Evolutionary conservation across 1,284 basidiomycete species (phyloP), one percentile per base, ranked within the genome.

Genomic region (Apiotrichum laibachii): DNA sequence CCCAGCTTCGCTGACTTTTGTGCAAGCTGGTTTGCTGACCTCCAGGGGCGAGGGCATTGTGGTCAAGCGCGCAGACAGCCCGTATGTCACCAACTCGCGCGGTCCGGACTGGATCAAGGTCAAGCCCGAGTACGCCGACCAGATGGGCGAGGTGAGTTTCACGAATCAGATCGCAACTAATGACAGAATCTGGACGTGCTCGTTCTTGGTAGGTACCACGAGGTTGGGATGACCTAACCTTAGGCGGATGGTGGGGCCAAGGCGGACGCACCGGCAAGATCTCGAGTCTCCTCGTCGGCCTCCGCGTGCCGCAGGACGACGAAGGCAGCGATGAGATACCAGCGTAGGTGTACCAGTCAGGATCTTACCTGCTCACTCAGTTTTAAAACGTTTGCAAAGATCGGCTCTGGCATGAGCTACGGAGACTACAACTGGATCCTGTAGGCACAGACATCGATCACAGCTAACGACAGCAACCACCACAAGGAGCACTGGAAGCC

Each of bases 31-130:
- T 21, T 34, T 12, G 18, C 47, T 61, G 40, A 58, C 34, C 4
- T 16, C 15, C 9, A 85, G 89, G 59, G 93, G 93, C 6, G 94
- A 96, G 77, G 94, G 94, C 0, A 80, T 98, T 13, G 88, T 97
- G 6, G 83, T 97, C 60, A 98, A 97, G 77, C 88, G 90, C 67
- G 86, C 87, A 0, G 80, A 85, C 49, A 85, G 88, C 0, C 83
- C 85, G 60, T 98, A 98, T 75, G 81, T 85, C 15, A 79, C 94
- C 49, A 92, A 92, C 68, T 90, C 89, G 1, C 83, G 93, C 55
- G 90, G 88, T 66, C 84, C 86, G 69, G 88, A 91, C 67, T 97
- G 94, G 92, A 85, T 94, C 69, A 97, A 97, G 78, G 88, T 94
- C 40, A 97, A 96, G 73, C 93, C 93, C 8, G 93, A 96, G 90